Conservation (phyloP, 768 basidiomycete genomes). For the Termitomyces sp. region DNA sequence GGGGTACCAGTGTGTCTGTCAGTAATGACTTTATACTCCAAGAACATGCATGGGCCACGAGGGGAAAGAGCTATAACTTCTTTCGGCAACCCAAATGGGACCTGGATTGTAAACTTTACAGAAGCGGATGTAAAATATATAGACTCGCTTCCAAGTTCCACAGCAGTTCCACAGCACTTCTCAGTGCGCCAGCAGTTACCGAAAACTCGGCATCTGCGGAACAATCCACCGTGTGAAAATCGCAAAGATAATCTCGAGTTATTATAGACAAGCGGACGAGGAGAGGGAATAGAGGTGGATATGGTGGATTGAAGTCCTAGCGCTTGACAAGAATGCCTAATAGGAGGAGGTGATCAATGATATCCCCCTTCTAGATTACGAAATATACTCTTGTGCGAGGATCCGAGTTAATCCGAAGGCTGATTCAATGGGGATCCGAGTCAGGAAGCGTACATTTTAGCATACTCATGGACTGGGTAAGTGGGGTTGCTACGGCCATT, state of each 20-base stretch:
- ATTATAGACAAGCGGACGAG: not conserved
- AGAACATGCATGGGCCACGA: conserved; percentile 33
- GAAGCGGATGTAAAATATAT: conserved; percentile 5
- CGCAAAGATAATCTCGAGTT: not conserved
- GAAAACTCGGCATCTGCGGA: not conserved
- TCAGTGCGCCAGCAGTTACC: not conserved
- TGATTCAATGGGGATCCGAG: not conserved
- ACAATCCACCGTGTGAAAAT: not conserved
- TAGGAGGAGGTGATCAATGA: too few species aligned
- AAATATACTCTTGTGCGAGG: not conserved
- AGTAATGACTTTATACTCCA: conserved; percentile 36
- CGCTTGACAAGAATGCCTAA: too few species aligned
- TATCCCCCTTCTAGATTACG: too few species aligned
- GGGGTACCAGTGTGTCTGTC: conserved; percentile 7
- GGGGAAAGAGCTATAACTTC: conserved; percentile 26
- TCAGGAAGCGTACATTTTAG: not conserved
- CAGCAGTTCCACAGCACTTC: not conserved
- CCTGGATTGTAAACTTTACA: conserved; percentile 8
- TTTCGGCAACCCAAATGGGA: conserved; percentile 21
- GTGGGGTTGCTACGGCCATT: not conserved
- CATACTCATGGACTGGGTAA: not conserved
- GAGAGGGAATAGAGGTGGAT: not conserved
- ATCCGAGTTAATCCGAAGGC: not conserved
- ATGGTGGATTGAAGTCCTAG: not conserved
- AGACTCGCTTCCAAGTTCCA: not conserved